Base-by-base conservation (phyloP, 257 asterid species). In the Scutellaria barbata region DNA sequence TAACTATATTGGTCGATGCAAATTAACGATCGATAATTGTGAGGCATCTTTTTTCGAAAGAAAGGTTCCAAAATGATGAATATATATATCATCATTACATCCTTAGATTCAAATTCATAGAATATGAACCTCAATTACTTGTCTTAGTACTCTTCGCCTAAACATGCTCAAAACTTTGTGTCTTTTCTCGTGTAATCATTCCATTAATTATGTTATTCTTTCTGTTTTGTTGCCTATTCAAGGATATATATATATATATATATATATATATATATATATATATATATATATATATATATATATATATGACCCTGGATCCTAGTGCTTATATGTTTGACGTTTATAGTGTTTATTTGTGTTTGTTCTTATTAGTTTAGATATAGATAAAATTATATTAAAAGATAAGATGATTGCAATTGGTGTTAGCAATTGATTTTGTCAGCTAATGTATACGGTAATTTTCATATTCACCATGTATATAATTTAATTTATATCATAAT, bases 21-120 rank as follows among this genome's bases (percentile, higher is more conserved):
- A 46, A 71, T 30, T 30, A 30, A 30, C 5, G 35, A 30, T 30
- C 25, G 7, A 10, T 7, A 72, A 8, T 12, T 8, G 9, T 72
- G 54, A 40, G 55, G 77, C 47, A 62, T 72, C 70, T 50, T 63
- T 72, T 52, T 43, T 9, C 5, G 37, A 61, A 30, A 46, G 37
- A 22, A 22, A 18, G 55, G 18, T 73, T 63, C 77, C 50, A 52
- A 72, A 51, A 16, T 45, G 48, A 30, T 42, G 10, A 63, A 39
- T 53, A 8, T 22, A 39, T 53, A 8, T 22, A 9, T 17, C 12
- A 13, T n/a, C 20, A 48, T 30, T 4, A 30, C 35, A 14, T 51
- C 10, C 55, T 7, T 8, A 10, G 20, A 33, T 16, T 7, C 17
- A 4, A 48, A n/a, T 37, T 12, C 30, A 39, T 40, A 55, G 57